Conservation (phyloP, 345 rosid genomes). For the Abelmoschus esculentus region DNA sequence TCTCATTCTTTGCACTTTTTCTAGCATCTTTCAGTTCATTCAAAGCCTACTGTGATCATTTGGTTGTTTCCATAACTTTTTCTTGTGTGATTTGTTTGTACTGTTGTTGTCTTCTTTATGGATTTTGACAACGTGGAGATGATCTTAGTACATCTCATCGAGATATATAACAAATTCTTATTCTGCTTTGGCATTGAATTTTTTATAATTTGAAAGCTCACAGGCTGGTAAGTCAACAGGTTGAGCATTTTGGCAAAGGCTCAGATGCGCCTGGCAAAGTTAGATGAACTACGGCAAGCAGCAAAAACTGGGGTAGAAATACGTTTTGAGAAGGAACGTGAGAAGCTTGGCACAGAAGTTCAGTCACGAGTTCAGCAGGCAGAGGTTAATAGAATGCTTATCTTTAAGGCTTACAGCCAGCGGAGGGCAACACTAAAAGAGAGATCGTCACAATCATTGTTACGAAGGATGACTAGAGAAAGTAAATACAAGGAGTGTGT, state of each 20-base stretch:
- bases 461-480: slow-evolving; percentile 72
- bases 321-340: slow-evolving; percentile 74
- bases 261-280: slow-evolving; percentile 69
- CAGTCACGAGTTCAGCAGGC: slow-evolving; percentile 79
- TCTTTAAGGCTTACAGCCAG: slow-evolving; percentile 65
- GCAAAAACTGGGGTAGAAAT: slow-evolving; percentile 72
- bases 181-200: background rate
- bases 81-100: background rate
- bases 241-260: slow-evolving; percentile 71
- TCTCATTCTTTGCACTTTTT: background rate
- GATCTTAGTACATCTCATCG: background rate
- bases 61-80: background rate
- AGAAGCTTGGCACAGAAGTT: slow-evolving; percentile 76
- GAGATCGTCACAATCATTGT: slow-evolving; percentile 73
- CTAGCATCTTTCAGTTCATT: background rate
- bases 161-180: background rate
- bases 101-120: background rate
- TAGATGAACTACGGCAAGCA: slow-evolving; percentile 88
- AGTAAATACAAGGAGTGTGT: slow-evolving; percentile 83
- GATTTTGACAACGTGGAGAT: background rate
- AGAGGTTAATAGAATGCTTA: slow-evolving; percentile 82
- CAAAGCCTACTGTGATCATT: background rate
- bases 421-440: slow-evolving; percentile 68
- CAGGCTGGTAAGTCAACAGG: slow-evolving; percentile 28
- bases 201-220: slow-evolving; percentile 5